Evolutionary conservation across 495 filamentous ascomycete genomes (phyloP), one percentile per base, ranked within the genome.

Genomic region (Bacidia rubella): DNA sequence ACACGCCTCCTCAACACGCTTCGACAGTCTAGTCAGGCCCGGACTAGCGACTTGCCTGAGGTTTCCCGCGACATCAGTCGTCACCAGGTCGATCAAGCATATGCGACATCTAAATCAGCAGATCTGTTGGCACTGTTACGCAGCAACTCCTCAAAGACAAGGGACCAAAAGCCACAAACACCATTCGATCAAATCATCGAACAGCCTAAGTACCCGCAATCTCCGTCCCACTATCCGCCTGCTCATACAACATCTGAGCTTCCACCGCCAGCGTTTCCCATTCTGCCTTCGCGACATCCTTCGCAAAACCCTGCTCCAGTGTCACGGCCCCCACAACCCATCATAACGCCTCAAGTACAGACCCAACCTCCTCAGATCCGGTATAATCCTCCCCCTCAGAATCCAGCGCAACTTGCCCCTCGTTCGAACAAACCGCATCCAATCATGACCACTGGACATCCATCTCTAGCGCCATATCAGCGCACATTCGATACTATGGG

Each of bases 41-140:
- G 42, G 9, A 54, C 65, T n/a, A 71, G 68, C 45, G 67, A 72
- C 52, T 59, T 72, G 27, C 70, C 68, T 20, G 70, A 70, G 55
- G 65, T 68, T 22, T 56, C 67, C 19, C 56, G 61, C 1, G 48
- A 54, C 5, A 54, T 50, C 2, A 39, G 29, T 22, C 40, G 52
- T 11, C 15, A 53, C 9, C 20, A 40, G 1, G 43, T 48, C 27
- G 53, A 55, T 21, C 70, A 52, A 48, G 63, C 39, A 56, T 62
- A 20, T 3, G 42, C 47, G 5, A 44, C 40, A 3, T 23, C 48
- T 3, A 74, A 73, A 47, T 70, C 73, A 1, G 72, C 76, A 57
- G 72, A 74, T 26, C 70, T 86, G 29, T 68, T 86, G 43, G 74
- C 76, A 11, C 69, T 87, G 42, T 62, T 87, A 23, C 71, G 72